Evolutionary conservation across 1,284 basidiomycete species (phyloP), one percentile per base, ranked within the genome.

Genomic region (Ceratobasidium sp.): DNA sequence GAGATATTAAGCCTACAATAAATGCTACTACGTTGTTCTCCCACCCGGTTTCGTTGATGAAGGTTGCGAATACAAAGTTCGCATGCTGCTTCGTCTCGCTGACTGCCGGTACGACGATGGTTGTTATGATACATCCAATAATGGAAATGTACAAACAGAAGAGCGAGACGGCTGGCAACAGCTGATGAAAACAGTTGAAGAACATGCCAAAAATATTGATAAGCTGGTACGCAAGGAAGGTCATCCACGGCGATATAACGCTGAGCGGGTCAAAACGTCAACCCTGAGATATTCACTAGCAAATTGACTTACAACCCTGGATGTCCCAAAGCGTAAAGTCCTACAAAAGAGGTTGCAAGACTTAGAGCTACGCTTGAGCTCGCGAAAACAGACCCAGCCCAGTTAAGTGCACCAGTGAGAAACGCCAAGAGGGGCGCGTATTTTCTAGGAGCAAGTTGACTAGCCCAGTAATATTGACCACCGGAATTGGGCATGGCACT

Each of bases 401-500:
- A 65, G 40, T 56, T 42, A 26, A 68, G 42, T 5, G 69, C 69
- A n/a, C 73, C 73, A 15, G 73, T 76, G 23, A 76, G 52, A 48
- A 78, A 78, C 13, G 77, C 50, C 6, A 71, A 40, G 9, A 78
- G 40, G 17, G 77, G 77, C 4, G 66, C 77, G 23, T 28, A 71
- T 10, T 26, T 28, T 15, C 67, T 67, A 13, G 77, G 77, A 28
- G 77, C 77, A 15, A 78, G 46, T 54, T 65, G 67, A 1, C 44
- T 59, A 3, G 77, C 46, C 67, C 77, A 78, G 44, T 78, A 78
- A 61, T 78, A 78, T 20, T 70, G 67, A 2, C 78, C 78, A 23
- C 78, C 78, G 33, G 78, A 78, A 56, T 71, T 78, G 20, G 78
- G 78, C 65, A 67, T 67, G 28, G 78, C 70, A 44, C 78, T 78